Base-by-base conservation (phyloP, 495 filamentous ascomycete species). In the Hyphodiscus hymeniophilus region DNA sequence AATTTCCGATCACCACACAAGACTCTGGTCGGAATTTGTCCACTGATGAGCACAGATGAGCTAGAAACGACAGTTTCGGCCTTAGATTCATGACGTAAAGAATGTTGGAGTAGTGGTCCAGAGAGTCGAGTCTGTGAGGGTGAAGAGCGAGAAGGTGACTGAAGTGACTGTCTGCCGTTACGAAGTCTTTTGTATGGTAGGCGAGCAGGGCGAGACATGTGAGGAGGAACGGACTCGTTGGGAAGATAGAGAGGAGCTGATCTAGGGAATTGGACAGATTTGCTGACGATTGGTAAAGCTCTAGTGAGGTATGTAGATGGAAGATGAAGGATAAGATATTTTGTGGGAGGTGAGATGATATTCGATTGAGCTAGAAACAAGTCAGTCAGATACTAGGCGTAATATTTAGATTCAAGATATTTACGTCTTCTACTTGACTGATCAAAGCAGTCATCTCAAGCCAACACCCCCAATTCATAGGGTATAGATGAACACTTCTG, bases 1-100 rank as follows among this genome's bases (percentile, higher is more conserved):
- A 97, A 63, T 99, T 99, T 1, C 94, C 94, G 10, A 99, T 83
- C 0, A 96, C 89, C 45, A 91, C 94, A 63, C 90, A 96, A 0
- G 94, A 96, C 63, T 99, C 94, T 0, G 94, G 92, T 0, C 94
- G 83, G 67, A 99, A 97, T 60, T 89, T 92, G 63, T 99, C 94
- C 11, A 89, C 89, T 21, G 78, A 77, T 6, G 85, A 87, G 43
- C 91, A 92, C 12, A 94, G 68, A 54, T 95, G 89, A 5, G 92
- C 94, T 16, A 99, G 67, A 55, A 92, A 95, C 1, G 90, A 89
- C 17, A 99, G 73, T 57, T 94, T 91, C 0, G 94, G 87, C 10
- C 89, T 77, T 30, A 79, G 69, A 47, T 81, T 80, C 76, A 97
- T 84, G 22, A 99, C 92, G 58, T 94, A 97, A 26, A 99, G 76